These are phyloP conservation scores for Yamadazyma pseudoaaseri DNA, from an alignment of 1,139 yeast genomes.

Conservation along the genomic window DNA sequence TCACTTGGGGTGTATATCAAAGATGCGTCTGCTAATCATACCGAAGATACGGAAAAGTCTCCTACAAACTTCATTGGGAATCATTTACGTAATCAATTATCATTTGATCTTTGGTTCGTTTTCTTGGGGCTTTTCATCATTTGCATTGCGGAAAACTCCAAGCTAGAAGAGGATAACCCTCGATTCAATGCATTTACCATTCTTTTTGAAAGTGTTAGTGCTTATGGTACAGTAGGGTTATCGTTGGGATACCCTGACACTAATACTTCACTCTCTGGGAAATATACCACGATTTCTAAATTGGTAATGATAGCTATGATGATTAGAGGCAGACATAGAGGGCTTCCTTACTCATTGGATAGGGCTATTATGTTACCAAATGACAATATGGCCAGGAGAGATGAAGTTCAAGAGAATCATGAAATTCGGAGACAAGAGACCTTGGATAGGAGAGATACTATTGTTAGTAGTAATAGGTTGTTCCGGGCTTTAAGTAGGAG, in stretches of 20 bases:
- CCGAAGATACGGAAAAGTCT: conserved; percentile 31
- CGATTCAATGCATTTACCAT: conserved; percentile 69
- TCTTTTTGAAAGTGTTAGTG: conserved; percentile 87
- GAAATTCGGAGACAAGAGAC: conserved; percentile 40
- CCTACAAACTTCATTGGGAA: conserved; percentile 72
- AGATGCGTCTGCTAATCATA: conserved; percentile 25
- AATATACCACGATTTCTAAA: conserved; percentile 73
- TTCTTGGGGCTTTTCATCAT: conserved; percentile 82
- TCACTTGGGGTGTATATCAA: conserved; percentile 79
- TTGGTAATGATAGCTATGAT: conserved; percentile 84
- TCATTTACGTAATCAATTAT: conserved; percentile 87
- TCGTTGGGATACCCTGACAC: conserved; percentile 77
- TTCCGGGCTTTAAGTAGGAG: conserved; percentile 14
- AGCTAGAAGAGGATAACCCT: conserved; percentile 45
- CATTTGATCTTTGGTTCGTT: conserved; percentile 93
- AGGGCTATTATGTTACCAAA: conserved; percentile 90
- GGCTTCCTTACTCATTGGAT: conserved; percentile 89
- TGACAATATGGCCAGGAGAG: conserved; percentile 66
- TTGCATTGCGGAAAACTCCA: conserved; percentile 78
- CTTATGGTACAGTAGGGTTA: conserved; percentile 94
- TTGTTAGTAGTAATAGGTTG: conserved; percentile 10
- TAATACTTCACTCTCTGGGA: conserved; percentile 68
- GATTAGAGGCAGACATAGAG: conserved; percentile 96
- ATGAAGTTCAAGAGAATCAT: conserved; percentile 62
- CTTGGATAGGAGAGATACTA: conserved; percentile 24